These are phyloP conservation scores for Dipteronia sinensis DNA, from an alignment of 345 rosid species.

Conservation along the genomic window DNA sequence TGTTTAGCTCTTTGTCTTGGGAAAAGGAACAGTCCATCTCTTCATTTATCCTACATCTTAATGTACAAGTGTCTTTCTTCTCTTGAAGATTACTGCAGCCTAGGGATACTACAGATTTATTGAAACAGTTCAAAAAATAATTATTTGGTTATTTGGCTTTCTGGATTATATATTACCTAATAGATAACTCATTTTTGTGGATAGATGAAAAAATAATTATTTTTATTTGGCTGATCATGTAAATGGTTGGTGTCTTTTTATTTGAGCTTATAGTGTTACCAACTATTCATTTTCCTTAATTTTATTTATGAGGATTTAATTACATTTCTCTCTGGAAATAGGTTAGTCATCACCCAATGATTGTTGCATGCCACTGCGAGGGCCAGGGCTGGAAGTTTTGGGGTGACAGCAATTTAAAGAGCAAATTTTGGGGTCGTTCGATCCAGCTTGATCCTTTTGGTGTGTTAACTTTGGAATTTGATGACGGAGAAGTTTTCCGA, in stretches of 20 bases:
- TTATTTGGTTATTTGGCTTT: background rate
- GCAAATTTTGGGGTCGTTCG: slow-evolving; percentile 42
- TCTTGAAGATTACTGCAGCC: no score
- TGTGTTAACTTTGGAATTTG: slow-evolving; percentile 33
- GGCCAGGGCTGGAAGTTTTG: slow-evolving; percentile 39
- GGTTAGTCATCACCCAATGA: slow-evolving; percentile 44
- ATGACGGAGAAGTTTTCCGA: slow-evolving; percentile 34
- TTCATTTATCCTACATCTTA: no score
- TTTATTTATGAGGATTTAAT: background rate
- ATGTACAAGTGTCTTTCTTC: no score
- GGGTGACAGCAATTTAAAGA: slow-evolving; percentile 34
- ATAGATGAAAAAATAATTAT: background rate
- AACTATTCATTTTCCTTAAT: background rate
- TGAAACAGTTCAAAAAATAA: background rate
- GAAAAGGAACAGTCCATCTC: background rate
- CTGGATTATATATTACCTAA: background rate
- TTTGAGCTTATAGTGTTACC: background rate
- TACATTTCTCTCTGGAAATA: slow-evolving; percentile 3
- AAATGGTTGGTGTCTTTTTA: background rate
- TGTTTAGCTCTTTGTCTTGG: background rate
- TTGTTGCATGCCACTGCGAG: slow-evolving; percentile 39
- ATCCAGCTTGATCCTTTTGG: slow-evolving; percentile 41
- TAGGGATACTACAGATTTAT: no score
- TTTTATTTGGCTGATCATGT: background rate
- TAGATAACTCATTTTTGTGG: background rate